Evolutionary conservation across 2,329 filamentous ascomycete species (phyloP), one percentile per base, ranked within the genome.

Genomic region (Ampelomyces quisqualis): DNA sequence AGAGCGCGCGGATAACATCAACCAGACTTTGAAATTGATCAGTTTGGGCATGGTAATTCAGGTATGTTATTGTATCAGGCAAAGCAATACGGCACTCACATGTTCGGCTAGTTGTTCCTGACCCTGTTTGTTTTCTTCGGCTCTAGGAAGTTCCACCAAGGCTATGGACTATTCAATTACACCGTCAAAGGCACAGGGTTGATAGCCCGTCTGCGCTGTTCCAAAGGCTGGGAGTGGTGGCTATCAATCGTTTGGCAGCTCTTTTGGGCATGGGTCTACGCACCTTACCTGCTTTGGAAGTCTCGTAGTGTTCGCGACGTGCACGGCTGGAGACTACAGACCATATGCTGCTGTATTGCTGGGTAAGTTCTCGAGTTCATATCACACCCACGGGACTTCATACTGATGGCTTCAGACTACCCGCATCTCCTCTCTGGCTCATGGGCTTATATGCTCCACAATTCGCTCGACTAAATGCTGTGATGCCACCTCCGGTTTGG

Each of bases 181-280:
- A 58, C 51, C 1, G 40, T 63, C 7, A 31, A 51, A 18, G 62
- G 60, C 5, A 59, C 59, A 1, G 51, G 45, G 3, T 44, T 42
- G 24, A 58, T 64, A 40, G 39, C 54, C 11, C 45, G 54, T 11
- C 38, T 51, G 17, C 51, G 57, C 22, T 66, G 62, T 29, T 53
- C 49, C 30, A 62, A 60, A 34, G 64, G 64, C 3, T 67, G 64
- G 64, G 63, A 67, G 27, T 67, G 64, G 64, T 67, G 63, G 63
- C 45, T 62, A 3, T 62, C 62, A 0, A 60, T 67, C 9, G 55
- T 65, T 2, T 67, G 64, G 64, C 64, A 67, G 27, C 56, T 67
- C 14, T 62, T 65, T 47, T 67, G 64, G 64, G 52, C 60, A 2
- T 67, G 64, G 64, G 39, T 67, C 4, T 65, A 65, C 31, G 64